These are phyloP conservation scores for Dactylellina cionopaga DNA, from an alignment of 2,329 filamentous ascomycete genomes.

Conservation along the genomic window DNA sequence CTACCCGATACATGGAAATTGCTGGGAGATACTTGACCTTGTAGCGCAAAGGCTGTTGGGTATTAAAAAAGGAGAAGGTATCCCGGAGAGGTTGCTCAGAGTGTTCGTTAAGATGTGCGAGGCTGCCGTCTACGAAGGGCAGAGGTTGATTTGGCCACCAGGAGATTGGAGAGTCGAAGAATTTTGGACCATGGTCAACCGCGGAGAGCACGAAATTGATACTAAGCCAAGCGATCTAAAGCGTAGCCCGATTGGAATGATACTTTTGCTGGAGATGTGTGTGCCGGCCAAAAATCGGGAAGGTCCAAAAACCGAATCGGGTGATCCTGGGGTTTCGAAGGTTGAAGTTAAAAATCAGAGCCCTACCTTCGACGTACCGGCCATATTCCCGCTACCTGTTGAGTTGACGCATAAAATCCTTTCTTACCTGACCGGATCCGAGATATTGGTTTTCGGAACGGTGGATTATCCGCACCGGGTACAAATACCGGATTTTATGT, in stretches of 20 bases:
- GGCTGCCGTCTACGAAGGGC: not conserved
- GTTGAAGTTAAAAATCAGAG: not conserved
- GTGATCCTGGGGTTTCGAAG: not conserved
- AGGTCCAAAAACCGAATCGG: no score
- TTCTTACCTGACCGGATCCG: constrained; percentile 2
- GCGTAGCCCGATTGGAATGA: no score
- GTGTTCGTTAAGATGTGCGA: not conserved
- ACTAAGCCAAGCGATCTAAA: no score
- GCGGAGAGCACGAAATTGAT: no score
- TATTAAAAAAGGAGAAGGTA: not conserved
- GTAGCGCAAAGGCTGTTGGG: not conserved
- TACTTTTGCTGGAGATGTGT: no score
- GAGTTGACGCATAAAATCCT: constrained; percentile 15
- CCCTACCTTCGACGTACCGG: not conserved
- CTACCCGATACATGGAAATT: constrained; percentile 5
- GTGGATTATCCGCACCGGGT: constrained; percentile 1
- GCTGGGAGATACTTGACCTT: not conserved
- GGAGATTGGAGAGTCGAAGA: not conserved
- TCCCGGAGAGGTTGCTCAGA: not conserved
- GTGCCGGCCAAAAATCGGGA: no score
- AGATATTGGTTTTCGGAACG: not conserved
- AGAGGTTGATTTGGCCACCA: not conserved
- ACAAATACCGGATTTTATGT: constrained; percentile 20
- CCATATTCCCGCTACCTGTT: constrained; percentile 10
- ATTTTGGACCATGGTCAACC: no score